Percentiles rank a stretch among this genome's conserved stretches.
phyloP scores from a whole-genome alignment of 2,329 filamentous ascomycete genomes.

The Cladobotryum protrusum region DNA sequence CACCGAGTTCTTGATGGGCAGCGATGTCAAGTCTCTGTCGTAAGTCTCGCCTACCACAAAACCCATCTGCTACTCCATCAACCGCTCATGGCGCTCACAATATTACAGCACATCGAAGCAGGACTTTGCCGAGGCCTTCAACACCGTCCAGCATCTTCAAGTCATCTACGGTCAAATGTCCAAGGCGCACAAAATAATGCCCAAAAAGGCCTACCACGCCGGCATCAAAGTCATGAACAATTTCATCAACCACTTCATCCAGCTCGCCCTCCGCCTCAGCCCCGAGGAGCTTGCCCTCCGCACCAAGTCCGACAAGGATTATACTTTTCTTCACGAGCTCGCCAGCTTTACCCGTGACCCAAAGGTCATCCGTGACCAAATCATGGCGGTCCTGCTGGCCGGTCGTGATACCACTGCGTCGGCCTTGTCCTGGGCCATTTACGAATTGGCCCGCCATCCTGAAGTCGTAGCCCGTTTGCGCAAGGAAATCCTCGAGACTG shows the following conservation, averaged over 20 bases:
- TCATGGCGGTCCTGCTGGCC: conserved; percentile 75
- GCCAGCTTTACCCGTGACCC: conserved; percentile 70
- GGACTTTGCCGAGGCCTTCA: conserved; percentile 75
- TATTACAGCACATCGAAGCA: conserved; percentile 46
- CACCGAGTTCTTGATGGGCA: conserved; percentile 80
- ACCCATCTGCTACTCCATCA: too few species aligned
- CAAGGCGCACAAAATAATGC: conserved; percentile 55
- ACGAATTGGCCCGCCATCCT: conserved; percentile 71
- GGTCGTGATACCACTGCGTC: conserved; percentile 82
- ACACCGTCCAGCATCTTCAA: conserved; percentile 69
- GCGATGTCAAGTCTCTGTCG: conserved; percentile 60
- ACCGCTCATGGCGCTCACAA: background rate
- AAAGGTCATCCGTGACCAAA: conserved; percentile 72
- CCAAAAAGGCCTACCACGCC: conserved; percentile 56
- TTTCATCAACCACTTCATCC: conserved; percentile 74
- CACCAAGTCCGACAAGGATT: conserved; percentile 62
- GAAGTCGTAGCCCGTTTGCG: conserved; percentile 62
- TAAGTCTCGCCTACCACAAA: conserved; percentile 19
- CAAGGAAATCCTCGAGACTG: conserved; percentile 59
- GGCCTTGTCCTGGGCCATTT: conserved; percentile 74
- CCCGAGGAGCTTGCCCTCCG: conserved; percentile 66
- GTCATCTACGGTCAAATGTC: conserved; percentile 60
- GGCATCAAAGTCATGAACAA: conserved; percentile 63
- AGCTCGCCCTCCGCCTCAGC: conserved; percentile 61
- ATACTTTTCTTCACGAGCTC: conserved; percentile 83